phyloP scores from a whole-genome alignment of 345 rosid genomes.

The Brassica incana region DNA sequence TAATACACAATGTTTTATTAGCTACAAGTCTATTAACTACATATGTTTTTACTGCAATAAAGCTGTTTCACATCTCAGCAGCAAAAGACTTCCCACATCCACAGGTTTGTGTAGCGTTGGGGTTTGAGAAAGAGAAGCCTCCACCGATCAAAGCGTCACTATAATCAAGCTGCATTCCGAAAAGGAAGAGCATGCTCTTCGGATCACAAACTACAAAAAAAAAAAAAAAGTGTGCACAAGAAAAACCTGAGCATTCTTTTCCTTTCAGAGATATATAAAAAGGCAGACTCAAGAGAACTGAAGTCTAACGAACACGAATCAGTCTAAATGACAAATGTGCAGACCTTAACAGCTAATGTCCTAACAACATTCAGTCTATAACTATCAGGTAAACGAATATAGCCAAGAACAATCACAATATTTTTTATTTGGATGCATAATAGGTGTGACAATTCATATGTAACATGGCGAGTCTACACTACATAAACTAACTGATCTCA shows the following conservation, averaged over 20 bases:
- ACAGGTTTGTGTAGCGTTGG: slow-evolving; percentile 87
- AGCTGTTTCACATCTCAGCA: slow-evolving; percentile 55
- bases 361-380: background rate
- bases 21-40: slow-evolving; percentile 16
- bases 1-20: background rate
- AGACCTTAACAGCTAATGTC: background rate
- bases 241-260: background rate
- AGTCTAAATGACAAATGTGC: background rate
- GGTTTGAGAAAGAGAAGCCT: slow-evolving; percentile 92
- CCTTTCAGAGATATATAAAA: background rate
- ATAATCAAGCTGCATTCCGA: slow-evolving; percentile 96
- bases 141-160: slow-evolving; percentile 96
- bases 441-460: no score
- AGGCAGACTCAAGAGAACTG: background rate
- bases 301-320: background rate
- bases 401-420: background rate
- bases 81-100: slow-evolving; percentile 77
- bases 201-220: slow-evolving; percentile 92
- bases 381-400: background rate
- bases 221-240: background rate
- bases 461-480: background rate
- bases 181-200: slow-evolving; percentile 91
- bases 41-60: slow-evolving; percentile 4
- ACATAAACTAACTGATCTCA: slow-evolving; percentile 13
- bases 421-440: no score